Evolutionary conservation across 805 yeast genomes (phyloP).

Genomic region (Starmerella vaccinii): DNA sequence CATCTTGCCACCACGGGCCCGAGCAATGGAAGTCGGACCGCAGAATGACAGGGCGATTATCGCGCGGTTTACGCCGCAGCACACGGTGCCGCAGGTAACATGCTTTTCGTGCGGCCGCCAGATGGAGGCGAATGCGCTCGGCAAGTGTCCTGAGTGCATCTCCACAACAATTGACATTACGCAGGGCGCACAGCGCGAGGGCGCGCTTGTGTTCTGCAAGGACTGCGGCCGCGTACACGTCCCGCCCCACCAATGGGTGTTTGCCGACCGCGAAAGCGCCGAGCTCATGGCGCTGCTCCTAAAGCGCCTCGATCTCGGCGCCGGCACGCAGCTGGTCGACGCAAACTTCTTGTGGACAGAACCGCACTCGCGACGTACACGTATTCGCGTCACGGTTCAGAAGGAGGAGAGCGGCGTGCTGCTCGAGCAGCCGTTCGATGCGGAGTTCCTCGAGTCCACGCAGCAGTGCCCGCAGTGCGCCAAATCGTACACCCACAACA

Average conservation of each 20-base stretch:
- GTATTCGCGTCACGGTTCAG: slow-evolving; percentile 85
- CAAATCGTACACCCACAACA: slow-evolving; percentile 87
- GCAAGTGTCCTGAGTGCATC: slow-evolving; percentile 93
- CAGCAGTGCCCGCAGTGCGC: slow-evolving; percentile 99
- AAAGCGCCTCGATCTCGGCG: slow-evolving; percentile 70
- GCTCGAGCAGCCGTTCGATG: slow-evolving; percentile 88
- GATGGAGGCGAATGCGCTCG: slow-evolving; percentile 87
- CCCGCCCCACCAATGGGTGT: slow-evolving; percentile 89
- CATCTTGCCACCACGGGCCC: background rate
- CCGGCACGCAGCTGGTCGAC: slow-evolving; percentile 73
- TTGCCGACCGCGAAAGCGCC: slow-evolving; percentile 79
- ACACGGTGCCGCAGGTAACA: slow-evolving; percentile 62
- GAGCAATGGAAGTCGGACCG: slow-evolving; percentile 8
- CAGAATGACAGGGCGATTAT: slow-evolving; percentile 19
- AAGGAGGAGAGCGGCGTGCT: slow-evolving; percentile 92
- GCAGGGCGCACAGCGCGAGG: slow-evolving; percentile 79
- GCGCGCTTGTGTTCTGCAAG: slow-evolving; percentile 76
- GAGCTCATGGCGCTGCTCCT: slow-evolving; percentile 80
- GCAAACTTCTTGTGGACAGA: slow-evolving; percentile 98
- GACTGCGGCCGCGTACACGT: slow-evolving; percentile 85
- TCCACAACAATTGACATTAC: slow-evolving; percentile 85
- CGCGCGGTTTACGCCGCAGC: slow-evolving; percentile 29
- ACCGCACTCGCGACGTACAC: slow-evolving; percentile 93
- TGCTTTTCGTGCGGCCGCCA: slow-evolving; percentile 97
- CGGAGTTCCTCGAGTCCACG: slow-evolving; percentile 84